These are phyloP conservation scores for Prosopis cineraria DNA, from an alignment of 306 rosid genomes.

Conservation along the genomic window DNA sequence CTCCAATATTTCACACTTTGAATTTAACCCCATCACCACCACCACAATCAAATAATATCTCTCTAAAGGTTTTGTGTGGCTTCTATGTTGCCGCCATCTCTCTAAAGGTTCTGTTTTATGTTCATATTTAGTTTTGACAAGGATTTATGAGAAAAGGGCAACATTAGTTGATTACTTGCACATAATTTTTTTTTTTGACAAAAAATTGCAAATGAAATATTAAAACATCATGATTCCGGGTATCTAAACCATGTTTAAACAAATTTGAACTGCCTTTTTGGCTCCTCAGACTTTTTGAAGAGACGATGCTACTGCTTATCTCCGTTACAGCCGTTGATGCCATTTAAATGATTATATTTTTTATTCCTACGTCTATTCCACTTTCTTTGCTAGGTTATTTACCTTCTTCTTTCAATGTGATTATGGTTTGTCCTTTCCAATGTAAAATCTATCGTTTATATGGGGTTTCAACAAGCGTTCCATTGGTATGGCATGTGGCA, in stretches of 20 bases:
- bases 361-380: conserved; percentile 1
- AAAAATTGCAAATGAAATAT: neutral
- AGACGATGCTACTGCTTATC: neutral
- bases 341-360: neutral
- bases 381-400: neutral
- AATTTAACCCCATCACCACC: conserved; percentile 13
- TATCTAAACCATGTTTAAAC: neutral
- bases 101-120: neutral
- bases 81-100: neutral
- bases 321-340: neutral
- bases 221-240: neutral
- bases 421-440: conserved; percentile 7
- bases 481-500: conserved; percentile 43
- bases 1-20: neutral
- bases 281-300: neutral
- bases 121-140: neutral
- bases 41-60: neutral
- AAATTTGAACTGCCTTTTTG: neutral
- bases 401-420: neutral
- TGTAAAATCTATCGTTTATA: neutral
- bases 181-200: no score
- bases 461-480: conserved; percentile 20
- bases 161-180: neutral
- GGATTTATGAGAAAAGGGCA: neutral
- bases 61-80: conserved; percentile 2